Conservation (phyloP, 73 alveolate genomes). For the Paramecium bursaria region DNA sequence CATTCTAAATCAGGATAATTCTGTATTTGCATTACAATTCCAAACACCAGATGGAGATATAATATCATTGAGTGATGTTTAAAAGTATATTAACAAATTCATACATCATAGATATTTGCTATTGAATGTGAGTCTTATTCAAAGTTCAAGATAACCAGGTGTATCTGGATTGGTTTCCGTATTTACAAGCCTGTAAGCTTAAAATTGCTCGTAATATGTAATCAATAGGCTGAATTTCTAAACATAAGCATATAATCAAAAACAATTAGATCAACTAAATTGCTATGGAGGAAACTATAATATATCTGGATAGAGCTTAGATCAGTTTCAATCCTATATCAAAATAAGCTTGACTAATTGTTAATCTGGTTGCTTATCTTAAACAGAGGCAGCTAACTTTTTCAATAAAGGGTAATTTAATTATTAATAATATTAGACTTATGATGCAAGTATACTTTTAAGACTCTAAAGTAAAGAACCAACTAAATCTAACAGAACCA, state of each 20-base stretch:
- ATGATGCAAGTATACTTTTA: conserved; percentile 3
- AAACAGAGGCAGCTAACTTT: neutral
- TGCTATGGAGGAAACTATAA: too few relatives aligned
- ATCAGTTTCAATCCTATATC: conserved; percentile 15
- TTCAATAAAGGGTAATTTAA: conserved; percentile 29
- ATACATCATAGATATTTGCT: conserved; percentile 4
- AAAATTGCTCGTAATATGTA: neutral
- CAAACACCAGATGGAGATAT: conserved; percentile 6
- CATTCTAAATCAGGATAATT: neutral
- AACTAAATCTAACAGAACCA: conserved; percentile 6
- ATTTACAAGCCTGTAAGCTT: neutral
- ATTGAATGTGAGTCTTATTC: neutral
- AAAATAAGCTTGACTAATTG: neutral
- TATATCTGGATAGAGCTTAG: conserved; percentile 24
- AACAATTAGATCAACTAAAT: too few relatives aligned
- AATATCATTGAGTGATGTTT: neutral
- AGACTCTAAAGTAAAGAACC: conserved; percentile 16
- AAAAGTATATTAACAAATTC: neutral
- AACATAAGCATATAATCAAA: too few relatives aligned
- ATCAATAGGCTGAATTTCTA: conserved; percentile 19
- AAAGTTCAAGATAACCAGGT: conserved; percentile 3
- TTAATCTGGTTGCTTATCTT: neutral
- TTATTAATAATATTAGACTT: neutral
- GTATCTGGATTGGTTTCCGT: neutral
- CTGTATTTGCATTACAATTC: conserved; percentile 26